Conservation (phyloP, 2,329 filamentous ascomycete species). For the Fusarium odoratissimum region DNA sequence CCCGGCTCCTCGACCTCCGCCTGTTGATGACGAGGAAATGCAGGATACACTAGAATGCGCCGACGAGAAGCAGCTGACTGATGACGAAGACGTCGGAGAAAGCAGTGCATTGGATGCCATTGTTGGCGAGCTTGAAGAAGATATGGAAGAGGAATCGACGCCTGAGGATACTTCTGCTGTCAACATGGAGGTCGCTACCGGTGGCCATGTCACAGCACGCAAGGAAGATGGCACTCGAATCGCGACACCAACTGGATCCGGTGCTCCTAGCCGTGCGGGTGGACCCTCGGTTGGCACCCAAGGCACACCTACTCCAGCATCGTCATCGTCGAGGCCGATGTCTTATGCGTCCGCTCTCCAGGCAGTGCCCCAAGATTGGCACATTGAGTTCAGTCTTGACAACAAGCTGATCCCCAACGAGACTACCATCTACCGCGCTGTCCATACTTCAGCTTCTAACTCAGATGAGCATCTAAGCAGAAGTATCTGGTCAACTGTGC, state of each 20-base stretch:
- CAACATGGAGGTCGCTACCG: constrained; percentile 87
- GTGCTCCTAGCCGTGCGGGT: constrained; percentile 54
- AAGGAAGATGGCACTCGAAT: constrained; percentile 93
- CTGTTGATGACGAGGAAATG: constrained; percentile 69
- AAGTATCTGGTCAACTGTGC: constrained; percentile 89
- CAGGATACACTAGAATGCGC: constrained; percentile 88
- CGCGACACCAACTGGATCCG: constrained; percentile 78
- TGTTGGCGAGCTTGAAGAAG: constrained; percentile 90
- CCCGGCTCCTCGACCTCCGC: constrained; percentile 62
- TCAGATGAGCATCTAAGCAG: constrained; percentile 74
- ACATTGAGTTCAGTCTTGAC: constrained; percentile 93
- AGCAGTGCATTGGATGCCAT: constrained; percentile 81
- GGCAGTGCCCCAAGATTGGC: constrained; percentile 89
- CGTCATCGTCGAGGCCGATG: constrained; percentile 73
- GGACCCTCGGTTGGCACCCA: constrained; percentile 55
- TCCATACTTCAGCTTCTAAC: constrained; percentile 71
- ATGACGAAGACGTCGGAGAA: constrained; percentile 76
- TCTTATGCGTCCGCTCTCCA: constrained; percentile 89
- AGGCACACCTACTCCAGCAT: constrained; percentile 60
- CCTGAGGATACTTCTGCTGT: constrained; percentile 84
- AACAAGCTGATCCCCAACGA: constrained; percentile 87
- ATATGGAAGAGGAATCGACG: constrained; percentile 75
- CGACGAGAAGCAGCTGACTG: constrained; percentile 86
- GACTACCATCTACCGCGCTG: constrained; percentile 94
- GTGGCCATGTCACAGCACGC: constrained; percentile 88